These are phyloP conservation scores for Schwanniomyces yamadae DNA, from an alignment of 805 yeast species.

Conservation along the genomic window DNA sequence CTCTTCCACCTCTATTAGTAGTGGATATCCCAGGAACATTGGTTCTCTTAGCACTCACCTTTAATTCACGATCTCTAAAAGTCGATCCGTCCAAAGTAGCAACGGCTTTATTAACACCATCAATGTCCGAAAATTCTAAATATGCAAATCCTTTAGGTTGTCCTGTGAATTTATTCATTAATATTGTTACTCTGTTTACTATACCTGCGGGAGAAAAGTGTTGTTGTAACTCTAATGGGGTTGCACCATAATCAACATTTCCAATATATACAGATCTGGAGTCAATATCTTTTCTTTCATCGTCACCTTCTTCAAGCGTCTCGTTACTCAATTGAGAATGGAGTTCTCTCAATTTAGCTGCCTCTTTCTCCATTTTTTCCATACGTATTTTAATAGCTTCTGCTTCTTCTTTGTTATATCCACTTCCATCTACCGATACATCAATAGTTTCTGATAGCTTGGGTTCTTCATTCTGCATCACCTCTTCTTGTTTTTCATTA, in stretches of 20 bases:
- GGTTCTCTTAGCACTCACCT: slow-evolving; percentile 76
- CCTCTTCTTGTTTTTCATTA: slow-evolving; percentile 17
- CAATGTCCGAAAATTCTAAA: slow-evolving; percentile 72
- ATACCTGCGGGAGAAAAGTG: slow-evolving; percentile 70
- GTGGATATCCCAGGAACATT: slow-evolving; percentile 68
- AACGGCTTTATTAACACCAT: slow-evolving; percentile 64
- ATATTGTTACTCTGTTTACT: slow-evolving; percentile 76
- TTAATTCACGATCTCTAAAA: slow-evolving; percentile 68
- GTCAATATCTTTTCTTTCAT: slow-evolving; percentile 65
- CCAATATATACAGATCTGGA: slow-evolving; percentile 78
- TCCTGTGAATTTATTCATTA: slow-evolving; percentile 71
- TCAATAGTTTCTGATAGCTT: not conserved
- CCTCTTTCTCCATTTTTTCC: slow-evolving; percentile 61
- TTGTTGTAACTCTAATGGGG: slow-evolving; percentile 76
- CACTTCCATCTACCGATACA: not conserved
- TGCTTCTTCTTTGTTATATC: slow-evolving; percentile 5
- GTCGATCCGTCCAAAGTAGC: slow-evolving; percentile 57
- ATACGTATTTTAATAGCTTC: slow-evolving; percentile 40
- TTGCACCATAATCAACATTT: slow-evolving; percentile 75
- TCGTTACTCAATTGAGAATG: slow-evolving; percentile 36
- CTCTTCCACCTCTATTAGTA: slow-evolving; percentile 36
- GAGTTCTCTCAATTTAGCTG: slow-evolving; percentile 57
- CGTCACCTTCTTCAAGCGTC: slow-evolving; percentile 25
- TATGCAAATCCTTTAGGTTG: slow-evolving; percentile 87
- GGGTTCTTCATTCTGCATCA: slow-evolving; percentile 1